Base-by-base conservation (phyloP, 805 yeast genomes). In the Hanseniaspora jakobsenii region DNA sequence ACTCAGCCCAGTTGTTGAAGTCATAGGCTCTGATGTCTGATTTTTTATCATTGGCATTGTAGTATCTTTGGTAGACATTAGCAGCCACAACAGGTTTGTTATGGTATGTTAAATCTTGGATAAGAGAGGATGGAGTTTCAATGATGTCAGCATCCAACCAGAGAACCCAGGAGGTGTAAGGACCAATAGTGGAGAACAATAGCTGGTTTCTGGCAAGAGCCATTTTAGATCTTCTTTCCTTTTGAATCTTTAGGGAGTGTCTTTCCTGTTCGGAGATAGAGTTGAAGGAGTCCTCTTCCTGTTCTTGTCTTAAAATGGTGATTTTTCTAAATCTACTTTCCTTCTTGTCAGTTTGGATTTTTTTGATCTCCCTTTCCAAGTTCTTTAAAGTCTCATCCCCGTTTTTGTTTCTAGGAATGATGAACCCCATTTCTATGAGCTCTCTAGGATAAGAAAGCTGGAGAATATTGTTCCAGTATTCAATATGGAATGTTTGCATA, bases 91-190 rank as follows among this genome's bases (percentile, higher is more conserved):
- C 81, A 3, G 95, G 85, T 60, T 81, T 84, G 61, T 89, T 75
- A 62, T 86, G 95, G 9, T 70, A 57, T 14, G 89, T 77, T 71
- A 91, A 64, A 58, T 89, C 97, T 65, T 91, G 94, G 50, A 91
- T 73, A 54, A 91, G 65, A 14, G 81, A 75, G 12, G 72, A 63
- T 14, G 95, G 94, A 4, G 95, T 75, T 63, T 91, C 99, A 27
- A 87, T 72, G 35, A 91, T 79, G 63, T 91, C 99, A 2, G 94
- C 79, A 62, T 91, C 99, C 52, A 91, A 67, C 99, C 99, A 91
- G 41, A 91, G 66, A 16, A 89, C 81, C 98, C 98, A 91, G 18
- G 93, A 76, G 2, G 94, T 86, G 53, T 81, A 74, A 17, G 96
- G 94, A 3, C 86, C 81, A 37, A 91, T 66, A 1, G 96, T 77